Percentiles rank a stretch among this genome's conserved stretches.
Evolutionary conservation across 2,329 filamentous ascomycete species (phyloP).

Genomic region (Calonectria crousiana): DNA sequence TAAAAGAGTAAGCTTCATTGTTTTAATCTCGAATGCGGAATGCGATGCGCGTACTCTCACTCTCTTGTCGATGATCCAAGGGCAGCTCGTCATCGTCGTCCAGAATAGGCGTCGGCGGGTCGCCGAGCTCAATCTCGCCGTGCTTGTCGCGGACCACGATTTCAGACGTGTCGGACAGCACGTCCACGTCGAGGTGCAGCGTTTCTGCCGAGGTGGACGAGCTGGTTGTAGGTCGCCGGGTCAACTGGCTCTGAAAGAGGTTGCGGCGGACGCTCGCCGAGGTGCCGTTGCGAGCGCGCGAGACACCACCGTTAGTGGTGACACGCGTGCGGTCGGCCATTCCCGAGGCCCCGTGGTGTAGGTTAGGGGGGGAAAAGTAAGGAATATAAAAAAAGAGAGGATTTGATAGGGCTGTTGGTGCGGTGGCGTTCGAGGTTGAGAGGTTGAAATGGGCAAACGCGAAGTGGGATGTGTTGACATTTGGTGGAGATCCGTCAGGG

Average conservation of each 20-base stretch:
- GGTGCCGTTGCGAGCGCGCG: conserved; percentile 23
- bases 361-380: neutral
- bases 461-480: conserved; percentile 35
- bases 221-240: conserved; percentile 65
- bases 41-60: conserved; percentile 59
- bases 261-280: conserved; percentile 53
- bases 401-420: conserved; percentile 24
- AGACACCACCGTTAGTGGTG: conserved; percentile 35
- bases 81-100: conserved; percentile 68
- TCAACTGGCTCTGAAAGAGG: conserved; percentile 71
- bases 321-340: conserved; percentile 43
- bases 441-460: conserved; percentile 24
- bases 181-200: conserved; percentile 61
- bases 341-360: neutral
- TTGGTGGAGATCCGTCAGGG: conserved; percentile 36
- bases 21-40: neutral
- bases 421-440: conserved; percentile 5
- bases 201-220: conserved; percentile 57
- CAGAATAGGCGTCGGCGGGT: conserved; percentile 64
- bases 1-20: conserved; percentile 12
- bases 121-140: conserved; percentile 72
- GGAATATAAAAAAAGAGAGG: neutral
- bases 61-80: conserved; percentile 69
- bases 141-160: conserved; percentile 74
- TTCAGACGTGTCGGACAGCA: conserved; percentile 61